A percentile compares a stretch with the other conserved stretches of the same genome.
phyloP scores from a whole-genome alignment of 768 basidiomycete species.

The Xerocomellus chrysenteron region DNA sequence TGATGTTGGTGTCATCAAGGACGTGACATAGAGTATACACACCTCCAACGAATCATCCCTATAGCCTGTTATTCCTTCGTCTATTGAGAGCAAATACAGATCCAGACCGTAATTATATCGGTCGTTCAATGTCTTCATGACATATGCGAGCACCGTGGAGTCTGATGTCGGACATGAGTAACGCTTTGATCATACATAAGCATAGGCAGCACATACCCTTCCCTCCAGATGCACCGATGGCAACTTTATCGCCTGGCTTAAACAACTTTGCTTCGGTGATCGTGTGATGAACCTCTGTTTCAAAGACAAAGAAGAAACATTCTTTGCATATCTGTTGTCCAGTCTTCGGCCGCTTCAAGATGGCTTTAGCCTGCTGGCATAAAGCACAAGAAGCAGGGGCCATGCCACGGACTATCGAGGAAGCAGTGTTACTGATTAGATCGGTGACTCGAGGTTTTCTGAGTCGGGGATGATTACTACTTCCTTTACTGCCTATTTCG shows the following conservation, averaged over 20 bases:
- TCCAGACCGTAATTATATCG: constrained; percentile 91
- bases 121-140: constrained; percentile 94
- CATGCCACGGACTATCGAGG: constrained; percentile 45
- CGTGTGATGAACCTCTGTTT: constrained; percentile 97
- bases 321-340: constrained; percentile 96
- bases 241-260: constrained; percentile 86
- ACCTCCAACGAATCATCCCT: constrained; percentile 97
- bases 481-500: constrained; percentile 9
- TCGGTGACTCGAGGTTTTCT: background rate
- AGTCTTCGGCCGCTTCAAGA: constrained; percentile 93
- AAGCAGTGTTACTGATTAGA: background rate
- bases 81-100: constrained; percentile 91
- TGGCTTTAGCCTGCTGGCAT: constrained; percentile 74
- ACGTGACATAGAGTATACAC: constrained; percentile 6
- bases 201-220: constrained; percentile 62
- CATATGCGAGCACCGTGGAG: constrained; percentile 95
- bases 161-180: constrained; percentile 47
- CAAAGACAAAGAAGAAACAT: constrained; percentile 96
- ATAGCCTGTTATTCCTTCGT: constrained; percentile 98
- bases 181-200: background rate
- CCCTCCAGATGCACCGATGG: constrained; percentile 97
- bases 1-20: constrained; percentile 3
- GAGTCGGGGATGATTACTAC: background rate
- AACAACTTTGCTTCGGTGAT: constrained; percentile 84
- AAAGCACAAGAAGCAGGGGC: constrained; percentile 78